These are phyloP conservation scores for Microdochium nivale DNA, from an alignment of 2,329 filamentous ascomycete species.

Conservation along the genomic window DNA sequence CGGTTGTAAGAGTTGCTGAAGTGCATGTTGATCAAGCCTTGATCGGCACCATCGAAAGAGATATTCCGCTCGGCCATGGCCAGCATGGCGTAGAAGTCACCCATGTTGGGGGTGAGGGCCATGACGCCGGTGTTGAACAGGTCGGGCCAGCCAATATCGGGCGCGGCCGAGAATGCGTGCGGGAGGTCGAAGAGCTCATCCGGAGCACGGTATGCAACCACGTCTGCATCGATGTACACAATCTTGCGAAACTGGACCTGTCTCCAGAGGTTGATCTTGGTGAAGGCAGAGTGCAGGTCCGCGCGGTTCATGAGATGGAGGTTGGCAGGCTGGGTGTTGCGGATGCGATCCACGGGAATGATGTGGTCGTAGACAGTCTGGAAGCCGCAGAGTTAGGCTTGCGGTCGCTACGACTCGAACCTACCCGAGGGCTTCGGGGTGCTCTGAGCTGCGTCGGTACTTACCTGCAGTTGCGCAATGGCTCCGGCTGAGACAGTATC, in stretches of 20 bases:
- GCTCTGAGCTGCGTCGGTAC: too few relatives aligned
- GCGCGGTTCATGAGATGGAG: constrained; percentile 85
- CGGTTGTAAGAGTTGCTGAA: constrained; percentile 79
- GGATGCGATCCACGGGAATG: constrained; percentile 73
- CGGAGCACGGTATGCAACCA: constrained; percentile 81
- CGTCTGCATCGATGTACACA: constrained; percentile 89
- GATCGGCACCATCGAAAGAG: constrained; percentile 95
- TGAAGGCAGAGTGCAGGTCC: constrained; percentile 88
- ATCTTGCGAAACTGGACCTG: constrained; percentile 85
- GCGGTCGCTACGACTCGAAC: neutral
- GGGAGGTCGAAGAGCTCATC: constrained; percentile 78
- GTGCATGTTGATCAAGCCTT: constrained; percentile 91
- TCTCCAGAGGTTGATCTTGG: constrained; percentile 92
- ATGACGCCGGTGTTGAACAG: constrained; percentile 98
- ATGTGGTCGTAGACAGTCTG: constrained; percentile 82
- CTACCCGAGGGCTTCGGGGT: constrained; percentile 1
- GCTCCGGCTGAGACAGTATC: constrained; percentile 70
- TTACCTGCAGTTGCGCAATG: constrained; percentile 69
- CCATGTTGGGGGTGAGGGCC: constrained; percentile 78
- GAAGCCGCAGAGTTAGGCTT: neutral
- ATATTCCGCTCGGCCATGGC: constrained; percentile 79
- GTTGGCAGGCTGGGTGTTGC: constrained; percentile 70
- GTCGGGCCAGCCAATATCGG: constrained; percentile 97
- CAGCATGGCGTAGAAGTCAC: constrained; percentile 76
- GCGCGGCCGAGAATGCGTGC: constrained; percentile 60